Evolutionary conservation across 2,329 filamentous ascomycete genomes (phyloP).

Genomic region (Biscogniauxia mediterranea): DNA sequence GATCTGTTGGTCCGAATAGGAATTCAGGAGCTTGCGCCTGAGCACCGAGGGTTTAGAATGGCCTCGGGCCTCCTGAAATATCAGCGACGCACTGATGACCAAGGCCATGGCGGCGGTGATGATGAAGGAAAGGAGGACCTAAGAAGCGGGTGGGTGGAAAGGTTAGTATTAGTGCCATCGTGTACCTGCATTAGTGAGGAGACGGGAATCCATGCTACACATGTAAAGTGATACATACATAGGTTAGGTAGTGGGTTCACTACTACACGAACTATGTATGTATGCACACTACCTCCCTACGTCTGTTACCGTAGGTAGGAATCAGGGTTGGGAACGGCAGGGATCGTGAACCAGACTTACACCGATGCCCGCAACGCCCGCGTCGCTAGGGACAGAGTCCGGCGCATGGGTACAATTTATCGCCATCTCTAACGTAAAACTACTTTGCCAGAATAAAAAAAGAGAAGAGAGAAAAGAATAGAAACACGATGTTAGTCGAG

Average conservation of each 20-base stretch:
- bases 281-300: no score
- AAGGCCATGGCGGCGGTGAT: slow-evolving; percentile 60
- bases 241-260: no score
- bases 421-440: slow-evolving; percentile 8
- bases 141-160: neutral
- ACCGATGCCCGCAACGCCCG: slow-evolving; percentile 50
- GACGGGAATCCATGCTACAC: neutral
- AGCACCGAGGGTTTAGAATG: slow-evolving; percentile 48
- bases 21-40: slow-evolving; percentile 61
- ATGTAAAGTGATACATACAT: no score
- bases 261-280: no score
- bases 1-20: slow-evolving; percentile 68
- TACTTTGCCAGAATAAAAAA: no score
- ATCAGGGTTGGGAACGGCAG: neutral
- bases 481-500: neutral
- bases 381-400: slow-evolving; percentile 40
- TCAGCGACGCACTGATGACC: slow-evolving; percentile 52
- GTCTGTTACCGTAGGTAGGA: no score
- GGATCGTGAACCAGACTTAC: slow-evolving; percentile 34
- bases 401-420: slow-evolving; percentile 41
- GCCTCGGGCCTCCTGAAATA: slow-evolving; percentile 49
- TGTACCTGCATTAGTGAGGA: slow-evolving; percentile 13
- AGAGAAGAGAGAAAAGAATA: no score
- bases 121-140: slow-evolving; percentile 66
- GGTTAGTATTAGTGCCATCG: slow-evolving; percentile 3